Base-by-base conservation (phyloP, 306 rosid species). In the Aeschynomene evenia region DNA sequence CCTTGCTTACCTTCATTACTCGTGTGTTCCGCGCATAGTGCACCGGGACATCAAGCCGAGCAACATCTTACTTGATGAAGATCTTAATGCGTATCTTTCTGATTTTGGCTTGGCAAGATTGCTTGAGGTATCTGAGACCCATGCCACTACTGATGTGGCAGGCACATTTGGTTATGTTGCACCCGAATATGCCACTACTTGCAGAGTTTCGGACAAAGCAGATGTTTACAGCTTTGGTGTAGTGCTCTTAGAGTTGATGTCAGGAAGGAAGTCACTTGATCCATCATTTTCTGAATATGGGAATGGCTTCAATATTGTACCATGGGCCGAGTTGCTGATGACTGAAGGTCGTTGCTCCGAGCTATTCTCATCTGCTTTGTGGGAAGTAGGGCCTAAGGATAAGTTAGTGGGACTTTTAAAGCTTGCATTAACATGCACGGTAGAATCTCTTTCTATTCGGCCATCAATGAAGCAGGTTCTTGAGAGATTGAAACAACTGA, bases 151-250 rank as follows among this genome's bases (percentile, higher is more conserved):
- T 20, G 89, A 82, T 37, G 91, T 88, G 64, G 91, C 86, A 0
- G 91, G 95, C 65, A 88, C 95, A 23, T 88, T 88, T 43, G 95
- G 95, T 28, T 88, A 88, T 52, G 91, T 88, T 28, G 95, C 95
- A 0, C 95, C 95, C 3, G 95, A 88, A 61, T 88, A 88, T 26
- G 95, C 95, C 59, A 82, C 86, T 39, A 88, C 88, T 33, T 86
- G 95, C 59, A 63, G 91, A 75, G 87, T 88, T 66, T 86, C 89
- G 0, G 89, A 88, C 70, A 88, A 86, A 73, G 84, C 89, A 0
- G 95, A 88, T 58, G 95, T 85, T 49, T 85, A 88, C 60, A 85
- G 91, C 76, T 88, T 79, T 9, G 95, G 95, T 15, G 91, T 88
- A n/a, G 95, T 88, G 68, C 42, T 85, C 5, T 34, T 85, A 14